Conservation (phyloP, 495 filamentous ascomycete genomes). For the Aspergillus sclerotioniger region DNA sequence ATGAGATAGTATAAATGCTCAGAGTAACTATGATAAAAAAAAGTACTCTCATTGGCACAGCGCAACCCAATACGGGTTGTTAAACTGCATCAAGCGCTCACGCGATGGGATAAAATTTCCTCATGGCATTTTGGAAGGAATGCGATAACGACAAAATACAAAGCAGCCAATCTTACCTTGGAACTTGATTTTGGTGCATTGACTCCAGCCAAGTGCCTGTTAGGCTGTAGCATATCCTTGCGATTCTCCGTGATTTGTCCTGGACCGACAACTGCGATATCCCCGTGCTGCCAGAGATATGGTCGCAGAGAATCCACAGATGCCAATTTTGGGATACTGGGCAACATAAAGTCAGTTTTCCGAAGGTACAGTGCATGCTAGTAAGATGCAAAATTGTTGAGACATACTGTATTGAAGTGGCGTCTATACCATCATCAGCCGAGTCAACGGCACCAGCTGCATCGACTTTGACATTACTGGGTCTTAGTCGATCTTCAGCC, state of each 20-base stretch:
- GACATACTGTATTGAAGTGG: constrained; percentile 23
- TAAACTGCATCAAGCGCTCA: constrained; percentile 62
- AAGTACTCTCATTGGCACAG: constrained; percentile 70
- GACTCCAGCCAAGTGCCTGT: no score
- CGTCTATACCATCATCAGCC: not conserved
- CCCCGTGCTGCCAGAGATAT: constrained; percentile 48
- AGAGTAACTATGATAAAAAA: constrained; percentile 98
- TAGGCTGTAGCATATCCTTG: not conserved
- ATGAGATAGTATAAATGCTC: constrained; percentile 53
- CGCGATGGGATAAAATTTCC: constrained; percentile 61
- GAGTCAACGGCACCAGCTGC: not conserved
- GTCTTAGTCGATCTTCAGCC: constrained; percentile 59
- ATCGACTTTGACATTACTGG: constrained; percentile 14
- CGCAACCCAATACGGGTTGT: constrained; percentile 73
- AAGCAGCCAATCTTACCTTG: constrained; percentile 43
- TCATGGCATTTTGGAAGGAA: constrained; percentile 52
- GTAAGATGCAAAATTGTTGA: not conserved
- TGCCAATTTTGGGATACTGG: constrained; percentile 44
- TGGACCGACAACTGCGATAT: constrained; percentile 47
- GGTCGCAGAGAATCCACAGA: constrained; percentile 36
- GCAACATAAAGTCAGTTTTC: not conserved
- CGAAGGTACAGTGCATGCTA: not conserved
- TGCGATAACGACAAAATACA: constrained; percentile 11
- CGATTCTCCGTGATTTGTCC: constrained; percentile 32
- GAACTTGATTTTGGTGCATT: constrained; percentile 6